Percentiles rank a stretch among this genome's conserved stretches.
phyloP scores from a whole-genome alignment of 2,329 filamentous ascomycete species.

The Teratosphaeria gauchensis region DNA sequence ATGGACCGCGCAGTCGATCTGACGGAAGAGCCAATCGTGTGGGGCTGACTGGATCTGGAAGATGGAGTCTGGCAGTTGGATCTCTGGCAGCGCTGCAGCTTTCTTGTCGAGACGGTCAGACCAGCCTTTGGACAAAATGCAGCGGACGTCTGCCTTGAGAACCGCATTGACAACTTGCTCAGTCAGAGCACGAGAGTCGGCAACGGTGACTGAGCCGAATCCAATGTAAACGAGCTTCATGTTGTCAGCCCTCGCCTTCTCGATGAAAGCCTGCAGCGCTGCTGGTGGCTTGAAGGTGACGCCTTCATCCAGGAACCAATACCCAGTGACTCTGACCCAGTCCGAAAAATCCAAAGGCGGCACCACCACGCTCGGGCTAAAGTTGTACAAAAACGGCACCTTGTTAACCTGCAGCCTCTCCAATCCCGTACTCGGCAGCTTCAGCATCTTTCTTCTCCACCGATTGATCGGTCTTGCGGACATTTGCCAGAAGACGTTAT shows the following conservation, averaged over 20 bases:
- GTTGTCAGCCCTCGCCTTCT: slow-evolving; percentile 65
- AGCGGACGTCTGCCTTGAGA: slow-evolving; percentile 80
- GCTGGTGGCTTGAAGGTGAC: slow-evolving; percentile 61
- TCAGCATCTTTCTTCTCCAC: slow-evolving; percentile 76
- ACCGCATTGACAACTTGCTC: slow-evolving; percentile 90
- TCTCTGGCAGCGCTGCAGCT: slow-evolving; percentile 46
- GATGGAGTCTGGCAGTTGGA: slow-evolving; percentile 69
- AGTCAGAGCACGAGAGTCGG: slow-evolving; percentile 79
- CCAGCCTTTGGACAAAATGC: slow-evolving; percentile 94
- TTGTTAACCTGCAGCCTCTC: slow-evolving; percentile 94
- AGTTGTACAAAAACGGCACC: slow-evolving; percentile 97
- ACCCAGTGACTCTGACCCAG: slow-evolving; percentile 94
- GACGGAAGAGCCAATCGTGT: slow-evolving; percentile 91
- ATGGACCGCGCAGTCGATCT: slow-evolving; percentile 89
- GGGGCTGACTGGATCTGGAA: slow-evolving; percentile 82
- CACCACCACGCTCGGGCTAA: slow-evolving; percentile 85
- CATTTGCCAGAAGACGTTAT: slow-evolving; percentile 92
- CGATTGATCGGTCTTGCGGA: slow-evolving; percentile 85
- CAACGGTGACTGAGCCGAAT: slow-evolving; percentile 91
- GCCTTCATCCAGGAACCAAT: slow-evolving; percentile 89
- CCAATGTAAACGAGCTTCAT: slow-evolving; percentile 96
- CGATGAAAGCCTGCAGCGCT: slow-evolving; percentile 72
- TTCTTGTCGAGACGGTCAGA: slow-evolving; percentile 67
- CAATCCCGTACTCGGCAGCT: slow-evolving; percentile 68
- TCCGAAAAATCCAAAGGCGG: slow-evolving; percentile 92